These are phyloP conservation scores for Paraconiothyrium brasiliense DNA, from an alignment of 2,329 filamentous ascomycete species.

Conservation along the genomic window DNA sequence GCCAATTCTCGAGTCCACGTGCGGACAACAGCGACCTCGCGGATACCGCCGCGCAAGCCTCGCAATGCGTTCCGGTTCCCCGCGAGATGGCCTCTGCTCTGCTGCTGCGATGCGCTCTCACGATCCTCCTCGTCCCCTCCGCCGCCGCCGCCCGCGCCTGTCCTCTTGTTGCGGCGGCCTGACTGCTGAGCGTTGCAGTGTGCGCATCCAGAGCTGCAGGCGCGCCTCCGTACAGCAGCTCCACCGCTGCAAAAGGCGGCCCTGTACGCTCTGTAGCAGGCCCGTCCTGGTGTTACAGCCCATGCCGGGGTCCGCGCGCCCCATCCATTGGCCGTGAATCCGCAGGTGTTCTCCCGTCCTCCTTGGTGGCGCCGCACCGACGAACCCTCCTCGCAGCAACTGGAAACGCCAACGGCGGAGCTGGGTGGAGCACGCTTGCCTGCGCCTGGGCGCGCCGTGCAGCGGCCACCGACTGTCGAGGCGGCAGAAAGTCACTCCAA, in stretches of 20 bases:
- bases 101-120: background rate
- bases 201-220: constrained; percentile 15
- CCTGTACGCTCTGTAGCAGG: constrained; percentile 15
- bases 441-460: constrained; percentile 11
- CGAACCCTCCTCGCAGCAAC: constrained; percentile 12
- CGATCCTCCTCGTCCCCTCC: background rate
- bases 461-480: constrained; percentile 4
- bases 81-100: background rate
- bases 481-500: constrained; percentile 13
- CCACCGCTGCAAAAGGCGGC: background rate
- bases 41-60: constrained; percentile 12
- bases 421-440: constrained; percentile 10
- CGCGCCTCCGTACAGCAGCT: constrained; percentile 15
- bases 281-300: constrained; percentile 10
- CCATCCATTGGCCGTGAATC: constrained; percentile 4
- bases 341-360: constrained; percentile 3
- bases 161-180: constrained; percentile 14
- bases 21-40: constrained; percentile 6
- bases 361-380: constrained; percentile 8
- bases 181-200: constrained; percentile 17
- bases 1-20: background rate
- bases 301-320: constrained; percentile 8
- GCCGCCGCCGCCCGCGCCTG: background rate
- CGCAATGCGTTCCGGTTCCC: constrained; percentile 13
- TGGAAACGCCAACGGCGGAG: constrained; percentile 14